Base-by-base conservation (phyloP, 805 yeast species). In the Vanderwaltozyma yarrowii region DNA sequence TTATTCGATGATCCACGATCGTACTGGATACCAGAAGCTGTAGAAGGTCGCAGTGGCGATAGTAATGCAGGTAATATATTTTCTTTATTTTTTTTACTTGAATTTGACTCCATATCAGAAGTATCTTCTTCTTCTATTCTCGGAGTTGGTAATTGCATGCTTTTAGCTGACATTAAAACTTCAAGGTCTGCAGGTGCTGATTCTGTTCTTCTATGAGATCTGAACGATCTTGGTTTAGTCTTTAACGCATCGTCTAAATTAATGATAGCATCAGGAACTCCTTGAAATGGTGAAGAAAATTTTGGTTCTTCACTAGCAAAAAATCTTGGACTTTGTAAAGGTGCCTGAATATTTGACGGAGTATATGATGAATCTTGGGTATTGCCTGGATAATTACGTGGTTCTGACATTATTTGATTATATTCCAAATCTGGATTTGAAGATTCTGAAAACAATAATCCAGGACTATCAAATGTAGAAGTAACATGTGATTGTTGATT, bases 201-300 rank as follows among this genome's bases (percentile, higher is more conserved):
- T 51, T 73, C 79, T 1, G 76, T 62, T 40, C 78, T 62, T 47
- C 76, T 63, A 50, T 73, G 78, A 5, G 58, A 45, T 35, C 50
- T 43, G 30, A 57, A 56, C 8, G 53, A 54, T 44, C 44, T 53
- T 42, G 58, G 61, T 36, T 45, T 58, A n/a, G 60, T 45, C 30
- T 64, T 68, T 18, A 70, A 58, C 10, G 76, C 77, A 21, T 70
- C 69, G 43, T 75, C 80, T 34, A 75, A 53, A 45, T 75, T 78
- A 18, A 75, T 76, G 18, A 70, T 61, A 2, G 79, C 77, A 46
- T 72, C 74, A 1, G 78, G 78, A 4, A 67, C 61, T 17, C 62
- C 57, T 40, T 54, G 44, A 21, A 52, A 43, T 10, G 55, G 53
- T 10, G 60, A 45, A 19, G 60, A 41, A 44, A 51, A 54, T 38